Base-by-base conservation (phyloP, 768 basidiomycete genomes). In the Termitomyces sp. region DNA sequence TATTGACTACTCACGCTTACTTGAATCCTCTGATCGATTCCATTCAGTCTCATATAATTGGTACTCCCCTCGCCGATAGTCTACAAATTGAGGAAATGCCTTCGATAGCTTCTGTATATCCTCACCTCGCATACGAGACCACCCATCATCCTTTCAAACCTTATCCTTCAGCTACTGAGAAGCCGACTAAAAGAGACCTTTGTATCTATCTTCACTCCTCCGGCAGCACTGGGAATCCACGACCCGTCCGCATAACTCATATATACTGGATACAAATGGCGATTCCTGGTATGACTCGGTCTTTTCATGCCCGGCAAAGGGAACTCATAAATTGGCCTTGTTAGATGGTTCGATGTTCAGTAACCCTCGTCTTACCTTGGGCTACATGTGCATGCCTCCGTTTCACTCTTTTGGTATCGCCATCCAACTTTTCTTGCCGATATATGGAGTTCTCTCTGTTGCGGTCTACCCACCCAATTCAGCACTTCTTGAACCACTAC, bases 351-450 rank as follows among this genome's bases (percentile, higher is more conserved):
- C 2, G 24, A 49, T 38, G 24, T 24, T 9, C 5, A 22, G 10
- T n/a, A 35, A 37, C 10, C 35, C 47, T 49, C 35, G 34, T 37
- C 17, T 49, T 37, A 49, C 17, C n/a, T 26, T 38, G 17, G 54
- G 54, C 38, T 49, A 21, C 17, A 55, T 55, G 54, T 49, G 38
- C 15, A 55, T 77, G 21, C 77, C 77, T 2, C 42, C 74, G 4
- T 78, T 77, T 62, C 75, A 78, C 55, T 62, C 62, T 0, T 56
- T 71, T 3, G 76, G 76, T 2, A 40, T 70, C 5, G 54, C 56
- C 12, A 49, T 62, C 0, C 72, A 74, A 26, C 46, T 77, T 0
- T 55, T 72, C 4, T 21, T 56, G 17, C 64, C 74, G 2, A 28
- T 76, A 15, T 67, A 62, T n/a, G 51, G n/a, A 26, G 48, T 69